These are phyloP conservation scores for Crataegus laevigata DNA, from an alignment of 306 rosid species.

Conservation along the genomic window DNA sequence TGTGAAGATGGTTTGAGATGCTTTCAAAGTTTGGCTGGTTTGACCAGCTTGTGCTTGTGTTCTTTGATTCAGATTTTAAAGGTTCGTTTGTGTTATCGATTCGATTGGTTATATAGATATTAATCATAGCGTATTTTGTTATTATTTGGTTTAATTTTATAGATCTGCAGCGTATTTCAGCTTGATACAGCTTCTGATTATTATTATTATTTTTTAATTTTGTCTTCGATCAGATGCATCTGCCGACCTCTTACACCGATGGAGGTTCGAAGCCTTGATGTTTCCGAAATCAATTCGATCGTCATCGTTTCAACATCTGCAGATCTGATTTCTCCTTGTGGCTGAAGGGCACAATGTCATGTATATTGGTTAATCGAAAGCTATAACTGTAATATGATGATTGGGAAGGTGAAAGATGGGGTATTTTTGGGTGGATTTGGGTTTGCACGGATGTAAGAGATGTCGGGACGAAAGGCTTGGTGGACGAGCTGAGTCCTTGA, in stretches of 20 bases:
- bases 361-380: neutral
- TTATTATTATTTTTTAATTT: fast-evolving
- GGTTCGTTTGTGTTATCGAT: neutral
- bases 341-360: neutral
- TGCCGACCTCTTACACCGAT: neutral
- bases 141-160: too few species aligned
- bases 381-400: constrained; percentile 1
- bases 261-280: neutral
- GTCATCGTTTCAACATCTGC: neutral
- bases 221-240: neutral
- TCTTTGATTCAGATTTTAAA: neutral
- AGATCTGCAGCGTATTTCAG: neutral
- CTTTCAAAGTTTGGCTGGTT: neutral
- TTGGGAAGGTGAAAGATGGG: neutral
- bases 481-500: constrained; percentile 18
- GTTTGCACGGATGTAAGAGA: constrained; percentile 44
- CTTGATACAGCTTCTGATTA: neutral
- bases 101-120: neutral
- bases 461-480: constrained; percentile 18
- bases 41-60: neutral
- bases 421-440: neutral
- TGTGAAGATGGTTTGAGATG: neutral
- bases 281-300: neutral
- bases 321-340: neutral
- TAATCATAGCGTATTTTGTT: too few species aligned